Evolutionary conservation across 805 yeast species (phyloP), one percentile per base, ranked within the genome.

Genomic region (Suhomyces kilbournensis): DNA sequence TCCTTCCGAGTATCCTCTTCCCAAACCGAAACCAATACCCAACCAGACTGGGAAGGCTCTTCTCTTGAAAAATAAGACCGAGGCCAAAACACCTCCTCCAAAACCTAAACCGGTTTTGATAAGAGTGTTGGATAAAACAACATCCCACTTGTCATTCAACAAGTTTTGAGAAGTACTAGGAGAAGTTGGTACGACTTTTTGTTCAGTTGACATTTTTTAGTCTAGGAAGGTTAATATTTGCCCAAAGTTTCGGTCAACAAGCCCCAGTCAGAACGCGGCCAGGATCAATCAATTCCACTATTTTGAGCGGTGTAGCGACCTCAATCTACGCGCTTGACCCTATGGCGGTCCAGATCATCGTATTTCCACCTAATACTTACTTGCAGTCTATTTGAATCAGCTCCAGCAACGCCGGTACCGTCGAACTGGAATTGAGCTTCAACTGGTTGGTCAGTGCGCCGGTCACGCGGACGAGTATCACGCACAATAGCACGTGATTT

Each of bases 11-110:
- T 91, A 94, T 50, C 97, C 97, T 78, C 97, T 87, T 59, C 99
- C 99, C 56, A 92, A 81, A 60, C 99, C 99, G 65, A 94, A 93
- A 38, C 99, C 99, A 58, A 91, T 75, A 59, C 99, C 99, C 56
- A 93, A 74, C 96, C 97, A 92, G 43, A 93, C 98, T 51, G 99
- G 99, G 84, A 91, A 94, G 8, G 97, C 81, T 74, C 98, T 85
- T 79, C 98, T 89, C 71, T 81, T 90, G 79, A 94, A 94, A 53
- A 94, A 74, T 54, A 94, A 73, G 44, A 92, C 96, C 7, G 97
- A 90, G 44, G 96, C 88, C 53, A 93, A 81, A 32, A 94, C 96
- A 74, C 99, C 99, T 45, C 86, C 94, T 58, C 98, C 98, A 61
- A 94, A 86, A 48, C 99, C 99, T 58, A 94, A 80, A 17, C 97